Conservation (phyloP, 164 flowering plant species). For the Dillenia suffruticosa region DNA sequence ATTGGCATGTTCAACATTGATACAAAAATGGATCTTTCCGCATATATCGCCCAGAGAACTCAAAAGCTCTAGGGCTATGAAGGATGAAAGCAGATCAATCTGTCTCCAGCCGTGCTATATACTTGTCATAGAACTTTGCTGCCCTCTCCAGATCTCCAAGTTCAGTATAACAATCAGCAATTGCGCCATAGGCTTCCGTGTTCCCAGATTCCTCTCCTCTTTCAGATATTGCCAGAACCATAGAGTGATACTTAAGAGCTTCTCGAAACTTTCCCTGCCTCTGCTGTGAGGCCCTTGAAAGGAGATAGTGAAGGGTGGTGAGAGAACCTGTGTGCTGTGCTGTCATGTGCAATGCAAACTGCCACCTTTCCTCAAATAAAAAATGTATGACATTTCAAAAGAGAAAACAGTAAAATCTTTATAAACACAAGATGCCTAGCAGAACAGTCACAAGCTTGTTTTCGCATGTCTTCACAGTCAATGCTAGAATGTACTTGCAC, state of each 20-base stretch:
- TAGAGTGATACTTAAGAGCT: conserved; percentile 79
- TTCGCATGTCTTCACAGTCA: too few species aligned
- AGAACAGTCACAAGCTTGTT: too few species aligned
- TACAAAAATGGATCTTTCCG: conserved; percentile 3
- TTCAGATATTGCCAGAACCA: conserved; percentile 72
- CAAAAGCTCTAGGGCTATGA: neutral
- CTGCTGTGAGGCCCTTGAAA: conserved; percentile 87
- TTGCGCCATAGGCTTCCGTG: conserved; percentile 94
- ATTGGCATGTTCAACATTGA: neutral
- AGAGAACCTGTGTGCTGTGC: too few species aligned
- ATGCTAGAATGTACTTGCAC: too few species aligned
- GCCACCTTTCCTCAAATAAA: too few species aligned
- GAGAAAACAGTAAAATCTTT: too few species aligned
- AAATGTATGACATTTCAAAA: too few species aligned
- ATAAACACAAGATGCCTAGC: too few species aligned
- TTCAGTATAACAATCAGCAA: conserved; percentile 96
- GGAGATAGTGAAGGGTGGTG: neutral
- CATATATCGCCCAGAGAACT: neutral
- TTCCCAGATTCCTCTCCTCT: conserved; percentile 79
- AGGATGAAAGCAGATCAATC: conserved; percentile 31
- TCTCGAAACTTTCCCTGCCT: conserved; percentile 78
- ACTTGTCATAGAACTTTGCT: conserved; percentile 69
- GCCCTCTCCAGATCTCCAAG: conserved; percentile 93
- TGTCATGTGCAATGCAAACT: too few species aligned
- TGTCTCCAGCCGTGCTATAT: conserved; percentile 70